Evolutionary conservation across 306 rosid species (phyloP), one percentile per base, ranked within the genome.

Genomic region (Castanea crenata): DNA sequence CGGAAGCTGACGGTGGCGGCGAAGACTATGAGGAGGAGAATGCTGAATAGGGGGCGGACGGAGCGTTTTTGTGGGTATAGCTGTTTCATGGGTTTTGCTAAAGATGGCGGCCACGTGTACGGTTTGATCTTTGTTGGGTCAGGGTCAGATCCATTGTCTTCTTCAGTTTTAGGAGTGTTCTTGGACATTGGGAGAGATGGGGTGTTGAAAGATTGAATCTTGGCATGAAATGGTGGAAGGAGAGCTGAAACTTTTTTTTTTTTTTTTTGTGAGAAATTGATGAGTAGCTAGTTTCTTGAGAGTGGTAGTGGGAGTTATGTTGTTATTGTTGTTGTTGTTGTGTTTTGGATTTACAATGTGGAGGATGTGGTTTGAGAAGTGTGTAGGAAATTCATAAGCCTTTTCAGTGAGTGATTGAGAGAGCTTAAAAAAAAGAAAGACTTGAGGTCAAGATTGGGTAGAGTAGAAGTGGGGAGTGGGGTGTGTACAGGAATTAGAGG

Each of bases 21-120:
- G 85, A 90, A 89, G 51, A 88, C 85, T 13, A 87, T 15, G 57
- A 93, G 76, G 4, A 96, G 87, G 44, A 96, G 81, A 27, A 93
- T 71, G 46, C 86, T 74, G 76, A 96, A 89, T 3, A 93, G 78
- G 0, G 98, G 91, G 2, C 96, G 91, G 67, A 93, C 90, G 64
- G 90, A 85, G 76, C 90, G 46, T 41, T 41, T 41, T 41, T 41
- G 46, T 12, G 54, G 54, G 54, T 49, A 15, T 13, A 4, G 54
- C 0, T 3, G 91, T 85, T 93, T 96, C 99, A 93, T 90, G 57
- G 82, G 79, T 57, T 72, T 34, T 1, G 88, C 86, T 86, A 92
- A 83, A 81, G 92, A 41, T 3, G 46, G 46, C 46, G 46, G 46
- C 46, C 46, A 41, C 46, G 46, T 41, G 46, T 41, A 8, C 46